Conservation (phyloP, 1,284 basidiomycete species). For the Cerrena zonata region DNA sequence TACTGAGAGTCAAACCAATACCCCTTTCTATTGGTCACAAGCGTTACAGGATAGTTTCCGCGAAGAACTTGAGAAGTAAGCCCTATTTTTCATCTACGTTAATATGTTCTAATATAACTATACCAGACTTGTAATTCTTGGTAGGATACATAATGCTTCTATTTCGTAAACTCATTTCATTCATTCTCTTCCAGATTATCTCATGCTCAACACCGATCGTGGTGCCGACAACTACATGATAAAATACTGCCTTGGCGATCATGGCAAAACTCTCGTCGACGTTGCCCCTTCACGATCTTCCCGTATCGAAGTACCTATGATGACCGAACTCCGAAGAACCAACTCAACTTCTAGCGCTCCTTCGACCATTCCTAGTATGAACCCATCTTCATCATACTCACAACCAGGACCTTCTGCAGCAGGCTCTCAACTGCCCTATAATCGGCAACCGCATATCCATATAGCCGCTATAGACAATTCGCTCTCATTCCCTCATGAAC, state of each 20-base stretch:
- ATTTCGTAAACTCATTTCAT: background rate
- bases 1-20: conserved; percentile 48
- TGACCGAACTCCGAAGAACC: conserved; percentile 56
- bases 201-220: conserved; percentile 85
- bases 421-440: conserved; percentile 26
- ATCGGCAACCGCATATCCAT: conserved; percentile 51
- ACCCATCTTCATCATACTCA: conserved; percentile 17
- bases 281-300: conserved; percentile 68
- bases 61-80: conserved; percentile 82
- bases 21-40: conserved; percentile 78
- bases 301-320: conserved; percentile 59
- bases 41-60: conserved; percentile 74
- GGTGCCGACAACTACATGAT: conserved; percentile 87
- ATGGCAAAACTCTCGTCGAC: conserved; percentile 68
- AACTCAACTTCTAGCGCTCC: conserved; percentile 24
- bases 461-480: conserved; percentile 92
- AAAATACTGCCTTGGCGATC: conserved; percentile 73
- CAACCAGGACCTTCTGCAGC: conserved; percentile 18
- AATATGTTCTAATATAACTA: background rate
- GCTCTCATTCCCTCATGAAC: conserved; percentile 83
- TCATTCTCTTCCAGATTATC: conserved; percentile 48
- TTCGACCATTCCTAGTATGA: conserved; percentile 12
- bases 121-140: conserved; percentile 76
- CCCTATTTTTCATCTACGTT: conserved; percentile 4
- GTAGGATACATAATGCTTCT: conserved; percentile 34